Conservation (phyloP, 768 basidiomycete genomes). For the Leccinum boreale region DNA sequence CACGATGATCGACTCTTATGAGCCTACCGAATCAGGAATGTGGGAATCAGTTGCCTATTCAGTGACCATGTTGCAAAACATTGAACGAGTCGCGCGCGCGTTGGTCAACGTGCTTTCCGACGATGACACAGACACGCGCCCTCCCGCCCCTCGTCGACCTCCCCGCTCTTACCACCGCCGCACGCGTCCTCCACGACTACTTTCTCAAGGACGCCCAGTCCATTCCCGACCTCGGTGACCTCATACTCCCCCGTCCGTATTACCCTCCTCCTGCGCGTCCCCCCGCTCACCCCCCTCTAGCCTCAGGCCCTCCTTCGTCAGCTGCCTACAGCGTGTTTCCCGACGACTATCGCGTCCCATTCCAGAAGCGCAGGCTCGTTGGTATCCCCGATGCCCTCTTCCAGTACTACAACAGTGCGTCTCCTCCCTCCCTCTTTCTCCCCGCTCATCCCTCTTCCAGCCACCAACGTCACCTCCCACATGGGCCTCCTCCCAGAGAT, state of each 20-base stretch:
- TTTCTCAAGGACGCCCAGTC: constrained; percentile 70
- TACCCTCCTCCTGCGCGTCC: neutral
- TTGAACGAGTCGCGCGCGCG: neutral
- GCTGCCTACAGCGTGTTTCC: constrained; percentile 75
- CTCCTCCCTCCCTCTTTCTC: neutral
- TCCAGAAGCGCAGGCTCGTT: constrained; percentile 72
- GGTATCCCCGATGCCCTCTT: constrained; percentile 78
- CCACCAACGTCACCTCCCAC: constrained; percentile 65
- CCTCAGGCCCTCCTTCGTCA: constrained; percentile 64
- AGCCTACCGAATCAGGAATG: constrained; percentile 1
- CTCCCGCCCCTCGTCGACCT: constrained; percentile 48
- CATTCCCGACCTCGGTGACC: constrained; percentile 74
- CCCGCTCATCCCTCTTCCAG: constrained; percentile 36
- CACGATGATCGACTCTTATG: constrained; percentile 46
- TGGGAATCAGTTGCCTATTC: neutral
- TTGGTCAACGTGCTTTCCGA: neutral
- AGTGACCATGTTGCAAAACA: neutral
- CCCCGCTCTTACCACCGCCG: constrained; percentile 59
- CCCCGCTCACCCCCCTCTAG: constrained; percentile 33
- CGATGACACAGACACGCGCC: constrained; percentile 21
- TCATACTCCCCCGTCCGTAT: constrained; percentile 58
- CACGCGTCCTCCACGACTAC: constrained; percentile 62
- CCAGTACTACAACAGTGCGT: constrained; percentile 72
- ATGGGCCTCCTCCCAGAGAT: constrained; percentile 94
- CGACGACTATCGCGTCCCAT: constrained; percentile 75